phyloP scores from a whole-genome alignment of 768 basidiomycete species.

The Mrakia blollopis region DNA sequence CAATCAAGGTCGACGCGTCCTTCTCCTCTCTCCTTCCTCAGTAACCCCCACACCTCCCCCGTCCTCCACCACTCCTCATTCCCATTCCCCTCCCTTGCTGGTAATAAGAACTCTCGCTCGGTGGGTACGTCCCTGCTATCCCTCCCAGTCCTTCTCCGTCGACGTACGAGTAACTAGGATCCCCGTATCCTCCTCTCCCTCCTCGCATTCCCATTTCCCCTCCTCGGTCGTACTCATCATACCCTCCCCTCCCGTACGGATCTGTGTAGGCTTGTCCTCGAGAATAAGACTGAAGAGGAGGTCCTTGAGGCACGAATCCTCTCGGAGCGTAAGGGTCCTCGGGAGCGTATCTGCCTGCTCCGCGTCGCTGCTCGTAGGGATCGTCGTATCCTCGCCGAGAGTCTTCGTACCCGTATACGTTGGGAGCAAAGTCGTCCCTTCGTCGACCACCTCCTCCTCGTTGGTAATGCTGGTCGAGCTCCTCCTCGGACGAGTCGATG shows the following conservation, averaged over 20 bases:
- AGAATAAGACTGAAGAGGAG: neutral
- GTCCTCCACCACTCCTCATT: no score
- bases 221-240: neutral
- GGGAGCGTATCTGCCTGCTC: neutral
- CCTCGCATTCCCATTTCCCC: neutral
- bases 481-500: neutral
- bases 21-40: no score
- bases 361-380: neutral
- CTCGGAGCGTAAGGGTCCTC: neutral
- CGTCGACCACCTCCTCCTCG: neutral
- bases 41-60: no score
- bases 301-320: neutral
- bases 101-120: no score
- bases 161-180: no score
- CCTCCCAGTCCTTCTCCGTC: no score
- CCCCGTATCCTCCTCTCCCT: no score
- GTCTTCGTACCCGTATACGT: neutral
- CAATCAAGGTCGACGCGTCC: neutral
- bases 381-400: neutral
- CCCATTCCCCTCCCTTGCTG: no score
- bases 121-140: no score
- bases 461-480: neutral
- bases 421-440: neutral
- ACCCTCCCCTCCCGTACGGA: neutral
- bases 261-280: no score